Conservation (phyloP, 495 filamentous ascomycete species). For the Aspergillus ostianus region DNA sequence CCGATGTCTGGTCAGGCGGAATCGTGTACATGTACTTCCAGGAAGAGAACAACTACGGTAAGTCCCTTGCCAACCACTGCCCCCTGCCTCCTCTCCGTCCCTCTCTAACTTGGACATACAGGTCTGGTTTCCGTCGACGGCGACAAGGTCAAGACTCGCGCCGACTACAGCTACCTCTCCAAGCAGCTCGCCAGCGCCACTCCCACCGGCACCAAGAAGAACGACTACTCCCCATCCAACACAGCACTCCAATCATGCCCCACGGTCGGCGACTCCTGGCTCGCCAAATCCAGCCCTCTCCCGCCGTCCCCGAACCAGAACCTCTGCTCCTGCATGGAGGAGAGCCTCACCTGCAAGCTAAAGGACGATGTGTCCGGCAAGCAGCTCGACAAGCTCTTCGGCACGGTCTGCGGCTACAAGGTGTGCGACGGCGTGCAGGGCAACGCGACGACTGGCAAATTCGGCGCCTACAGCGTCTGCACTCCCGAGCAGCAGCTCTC, state of each 20-base stretch:
- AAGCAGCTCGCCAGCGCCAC: slow-evolving; percentile 63
- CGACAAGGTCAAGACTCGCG: slow-evolving; percentile 52
- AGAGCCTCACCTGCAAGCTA: slow-evolving; percentile 65
- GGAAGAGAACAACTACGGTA: slow-evolving; percentile 83
- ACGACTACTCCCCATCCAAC: slow-evolving; percentile 71
- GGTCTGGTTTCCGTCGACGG: slow-evolving; percentile 64
- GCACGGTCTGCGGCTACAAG: slow-evolving; percentile 64
- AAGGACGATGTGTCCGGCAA: slow-evolving; percentile 44
- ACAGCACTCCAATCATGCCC: slow-evolving; percentile 68
- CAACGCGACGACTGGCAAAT: slow-evolving; percentile 69
- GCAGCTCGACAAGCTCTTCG: slow-evolving; percentile 66
- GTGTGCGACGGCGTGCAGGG: slow-evolving; percentile 70
- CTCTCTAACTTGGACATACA: slow-evolving; percentile 10
- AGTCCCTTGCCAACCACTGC: slow-evolving; percentile 9
- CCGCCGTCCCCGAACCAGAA: slow-evolving; percentile 77
- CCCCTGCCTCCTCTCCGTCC: background rate
- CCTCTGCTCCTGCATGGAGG: slow-evolving; percentile 82
- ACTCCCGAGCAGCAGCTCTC: slow-evolving; percentile 69
- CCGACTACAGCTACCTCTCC: slow-evolving; percentile 71
- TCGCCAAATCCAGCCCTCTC: slow-evolving; percentile 57
- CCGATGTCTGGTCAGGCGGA: slow-evolving; percentile 81
- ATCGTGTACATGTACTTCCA: slow-evolving; percentile 97
- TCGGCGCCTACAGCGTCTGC: slow-evolving; percentile 88
- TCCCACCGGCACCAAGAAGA: slow-evolving; percentile 59
- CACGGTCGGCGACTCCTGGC: slow-evolving; percentile 58